Base-by-base conservation (phyloP, 1,284 basidiomycete species). In the Ceratobasidium sp. region DNA sequence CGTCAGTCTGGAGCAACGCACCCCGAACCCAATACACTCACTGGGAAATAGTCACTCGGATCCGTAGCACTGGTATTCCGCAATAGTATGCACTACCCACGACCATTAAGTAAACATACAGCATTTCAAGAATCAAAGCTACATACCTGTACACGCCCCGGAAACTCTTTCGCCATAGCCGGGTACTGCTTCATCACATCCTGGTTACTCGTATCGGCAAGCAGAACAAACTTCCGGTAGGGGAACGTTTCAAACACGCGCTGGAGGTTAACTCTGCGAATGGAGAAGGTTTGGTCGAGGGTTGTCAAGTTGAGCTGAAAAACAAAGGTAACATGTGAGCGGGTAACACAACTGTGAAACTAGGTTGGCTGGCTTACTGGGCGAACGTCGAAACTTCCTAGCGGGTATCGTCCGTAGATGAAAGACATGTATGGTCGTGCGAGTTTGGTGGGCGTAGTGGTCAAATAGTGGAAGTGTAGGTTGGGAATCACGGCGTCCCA, bases 401-500 rank as follows among this genome's bases (percentile, higher is more conserved):
- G 66, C 2, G 81, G 81, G 60, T 78, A 81, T 23, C 67, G 61
- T 44, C 64, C 75, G 42, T 77, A 78, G 23, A 78, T 73, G 61
- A 81, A 81, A 46, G 71, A 53, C 63, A 80, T 77, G 55, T 81
- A 81, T 15, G 64, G 78, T 53, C 64, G 66, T 33, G 53, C 39
- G 15, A 70, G 55, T 60, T 71, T 78, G 28, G 78, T 72, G 1
- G 81, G 80, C 2, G 72, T 79, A 20, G 81, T 81, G 18, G 81
- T 80, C 1, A 80, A 56, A 53, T 81, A 81, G 67, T 81, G 81
- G 78, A 81, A 81, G 49, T 81, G 80, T 20, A 78, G 42, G 26
- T 66, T 79, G 44, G 75, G 67, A 33, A 63, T 66, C 20, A n/a
- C 42, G 5, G 46, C 49, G 26, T 66, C 46, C 73, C 73, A 76